Conservation (phyloP, 257 asterid species). For the Nicotiana attenuata region DNA sequence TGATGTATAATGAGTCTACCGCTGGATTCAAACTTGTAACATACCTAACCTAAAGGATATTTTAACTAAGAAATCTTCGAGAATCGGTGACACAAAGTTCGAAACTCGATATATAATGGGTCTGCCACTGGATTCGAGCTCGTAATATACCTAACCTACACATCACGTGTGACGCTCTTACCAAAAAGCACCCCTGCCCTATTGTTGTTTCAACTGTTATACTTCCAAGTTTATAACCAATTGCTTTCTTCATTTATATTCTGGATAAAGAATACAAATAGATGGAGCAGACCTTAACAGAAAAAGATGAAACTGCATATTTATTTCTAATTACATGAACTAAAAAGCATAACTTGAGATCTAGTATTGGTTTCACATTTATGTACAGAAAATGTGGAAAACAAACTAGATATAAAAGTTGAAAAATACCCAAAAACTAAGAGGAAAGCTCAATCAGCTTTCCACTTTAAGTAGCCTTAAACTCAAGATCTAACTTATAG, state of each 20-base stretch:
- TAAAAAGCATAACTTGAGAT: not conserved
- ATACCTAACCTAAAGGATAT: too few species aligned
- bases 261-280: not conserved
- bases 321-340: not conserved
- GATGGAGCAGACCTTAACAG: not conserved
- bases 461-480: not conserved
- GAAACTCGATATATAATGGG: too few species aligned
- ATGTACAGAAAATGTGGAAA: constrained; percentile 8
- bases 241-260: not conserved
- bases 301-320: not conserved
- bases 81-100: too few species aligned
- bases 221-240: too few species aligned
- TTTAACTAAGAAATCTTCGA: too few species aligned
- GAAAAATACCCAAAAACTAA: constrained; percentile 1
- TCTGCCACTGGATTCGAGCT: too few species aligned
- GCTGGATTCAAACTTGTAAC: too few species aligned
- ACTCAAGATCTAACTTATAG: not conserved
- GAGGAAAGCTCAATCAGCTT: constrained; percentile 10
- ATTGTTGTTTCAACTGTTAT: too few species aligned
- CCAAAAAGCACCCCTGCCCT: too few species aligned
- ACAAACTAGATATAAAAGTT: not conserved
- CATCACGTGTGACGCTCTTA: too few species aligned
- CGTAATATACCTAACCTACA: too few species aligned
- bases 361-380: constrained; percentile 11
- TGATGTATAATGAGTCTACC: too few species aligned